Conservation (phyloP, 768 basidiomycete species). For the Sporobolomyces roseus region DNA sequence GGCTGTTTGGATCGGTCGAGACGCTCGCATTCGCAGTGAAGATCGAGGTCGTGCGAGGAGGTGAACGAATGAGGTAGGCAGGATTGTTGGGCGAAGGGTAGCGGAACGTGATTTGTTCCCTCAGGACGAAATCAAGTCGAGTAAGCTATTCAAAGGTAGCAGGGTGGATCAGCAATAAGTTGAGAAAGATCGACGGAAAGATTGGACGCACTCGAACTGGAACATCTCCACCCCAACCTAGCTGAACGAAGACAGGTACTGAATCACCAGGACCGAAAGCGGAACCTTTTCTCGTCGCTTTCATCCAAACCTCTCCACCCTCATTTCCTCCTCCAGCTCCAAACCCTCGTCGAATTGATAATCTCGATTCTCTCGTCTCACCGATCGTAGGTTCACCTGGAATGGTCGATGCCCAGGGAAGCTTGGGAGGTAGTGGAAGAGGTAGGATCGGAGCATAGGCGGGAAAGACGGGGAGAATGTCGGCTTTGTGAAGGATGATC, state of each 20-base stretch:
- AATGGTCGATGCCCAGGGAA: conserved; percentile 29
- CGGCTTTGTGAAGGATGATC: conserved; percentile 33
- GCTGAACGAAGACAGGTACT: conserved; percentile 18
- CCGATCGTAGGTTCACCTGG: conserved; percentile 15
- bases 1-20: conserved; percentile 1
- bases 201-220: conserved; percentile 12
- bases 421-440: conserved; percentile 5
- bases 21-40: conserved; percentile 14
- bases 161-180: not conserved
- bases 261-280: conserved; percentile 34
- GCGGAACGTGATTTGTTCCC: conserved; percentile 32
- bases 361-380: conserved; percentile 17
- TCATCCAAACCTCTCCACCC: conserved; percentile 23
- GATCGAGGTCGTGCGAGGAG: conserved; percentile 5
- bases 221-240: conserved; percentile 15
- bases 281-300: conserved; percentile 1
- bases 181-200: not conserved
- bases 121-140: conserved; percentile 27
- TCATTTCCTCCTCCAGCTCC: not conserved
- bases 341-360: not conserved
- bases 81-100: conserved; percentile 24
- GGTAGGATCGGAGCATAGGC: conserved; percentile 24
- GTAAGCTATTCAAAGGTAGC: conserved; percentile 15
- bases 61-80: conserved; percentile 6
- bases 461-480: conserved; percentile 32